Base-by-base conservation (phyloP, 805 yeast genomes). In the Candida qinlingensis region DNA sequence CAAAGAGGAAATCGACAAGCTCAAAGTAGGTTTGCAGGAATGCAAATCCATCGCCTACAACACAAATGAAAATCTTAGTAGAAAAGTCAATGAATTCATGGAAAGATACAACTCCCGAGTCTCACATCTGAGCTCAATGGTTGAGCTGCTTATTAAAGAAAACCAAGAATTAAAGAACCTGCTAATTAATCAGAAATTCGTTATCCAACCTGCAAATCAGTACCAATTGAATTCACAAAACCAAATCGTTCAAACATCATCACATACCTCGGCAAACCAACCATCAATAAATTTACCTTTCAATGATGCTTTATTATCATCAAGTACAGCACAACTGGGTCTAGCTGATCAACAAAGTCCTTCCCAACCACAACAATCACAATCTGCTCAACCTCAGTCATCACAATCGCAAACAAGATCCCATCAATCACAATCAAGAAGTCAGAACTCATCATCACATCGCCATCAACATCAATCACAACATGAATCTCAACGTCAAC, bases 181-280 rank as follows among this genome's bases (percentile, higher is more conserved):
- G 9, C 41, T 61, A 5, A 39, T 56, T 1, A 53, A 47, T 27
- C 65, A 60, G 41, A 56, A 58, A 45, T 60, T 57, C 34, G 50
- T 58, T 5, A 47, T 45, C n/a, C 61, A 62, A 12, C 66, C 67
- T 3, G 70, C 64, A 49, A 58, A 57, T 43, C 70, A 65, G 37
- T 54, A 63, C 37, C 71, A 66, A 35, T 28, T 49, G 6, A 48
- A 39, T 13, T 35, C 51, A 30, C 46, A 46, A 19, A 46, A 41
- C 39, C 52, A 48, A 38, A 26, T 51, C 9, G 44, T 43, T 58
- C 53, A 58, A 60, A 44, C 40, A 11, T 6, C 30, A 6, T 26
- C 40, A 13, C 39, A 37, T 7, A 6, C 35, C 8, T 6, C 38
- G 59, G 64, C 57, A 63, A 57, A 56, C 65, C 48, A 45, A 41